Evolutionary conservation across 495 filamentous ascomycete genomes (phyloP).

Genomic region (Trypethelium eluteriae): DNA sequence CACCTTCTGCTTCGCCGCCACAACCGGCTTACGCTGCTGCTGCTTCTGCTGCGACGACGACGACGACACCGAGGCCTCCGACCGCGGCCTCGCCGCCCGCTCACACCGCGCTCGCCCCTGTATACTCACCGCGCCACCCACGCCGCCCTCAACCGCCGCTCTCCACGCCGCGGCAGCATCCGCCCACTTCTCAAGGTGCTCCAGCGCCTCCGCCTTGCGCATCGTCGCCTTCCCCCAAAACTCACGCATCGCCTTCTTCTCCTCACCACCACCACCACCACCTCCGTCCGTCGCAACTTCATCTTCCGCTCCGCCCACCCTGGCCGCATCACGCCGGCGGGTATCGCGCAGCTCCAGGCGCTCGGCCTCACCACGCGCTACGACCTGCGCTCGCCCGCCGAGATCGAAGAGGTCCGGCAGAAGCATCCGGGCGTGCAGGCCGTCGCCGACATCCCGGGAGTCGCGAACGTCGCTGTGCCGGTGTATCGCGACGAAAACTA

Average conservation of each 20-base stretch:
- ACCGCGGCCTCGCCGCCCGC: slow-evolving; percentile 55
- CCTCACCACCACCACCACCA: slow-evolving; percentile 50
- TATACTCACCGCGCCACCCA: slow-evolving; percentile 74
- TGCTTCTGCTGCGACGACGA: slow-evolving; percentile 37
- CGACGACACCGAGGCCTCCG: slow-evolving; percentile 6
- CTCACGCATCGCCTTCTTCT: slow-evolving; percentile 79
- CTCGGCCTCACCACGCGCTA: slow-evolving; percentile 28
- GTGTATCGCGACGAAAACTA: slow-evolving; percentile 38
- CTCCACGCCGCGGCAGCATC: slow-evolving; percentile 78
- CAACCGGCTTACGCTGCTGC: slow-evolving; percentile 24
- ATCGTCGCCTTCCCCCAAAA: slow-evolving; percentile 88
- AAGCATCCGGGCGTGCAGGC: neutral
- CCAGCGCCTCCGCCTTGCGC: slow-evolving; percentile 89
- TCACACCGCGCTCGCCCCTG: slow-evolving; percentile 87
- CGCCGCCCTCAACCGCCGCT: slow-evolving; percentile 69
- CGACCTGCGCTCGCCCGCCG: slow-evolving; percentile 30
- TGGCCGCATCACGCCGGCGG: slow-evolving; percentile 21
- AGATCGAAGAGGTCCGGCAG: slow-evolving; percentile 23
- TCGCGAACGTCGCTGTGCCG: slow-evolving; percentile 30
- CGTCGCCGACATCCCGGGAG: slow-evolving; percentile 14
- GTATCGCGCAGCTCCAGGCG: slow-evolving; percentile 17
- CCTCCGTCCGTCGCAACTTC: slow-evolving; percentile 34
- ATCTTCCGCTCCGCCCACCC: slow-evolving; percentile 35
- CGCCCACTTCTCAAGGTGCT: slow-evolving; percentile 88
- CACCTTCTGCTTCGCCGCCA: neutral